phyloP scores from a whole-genome alignment of 768 basidiomycete genomes.

The Kwoniella newhampshirensis region DNA sequence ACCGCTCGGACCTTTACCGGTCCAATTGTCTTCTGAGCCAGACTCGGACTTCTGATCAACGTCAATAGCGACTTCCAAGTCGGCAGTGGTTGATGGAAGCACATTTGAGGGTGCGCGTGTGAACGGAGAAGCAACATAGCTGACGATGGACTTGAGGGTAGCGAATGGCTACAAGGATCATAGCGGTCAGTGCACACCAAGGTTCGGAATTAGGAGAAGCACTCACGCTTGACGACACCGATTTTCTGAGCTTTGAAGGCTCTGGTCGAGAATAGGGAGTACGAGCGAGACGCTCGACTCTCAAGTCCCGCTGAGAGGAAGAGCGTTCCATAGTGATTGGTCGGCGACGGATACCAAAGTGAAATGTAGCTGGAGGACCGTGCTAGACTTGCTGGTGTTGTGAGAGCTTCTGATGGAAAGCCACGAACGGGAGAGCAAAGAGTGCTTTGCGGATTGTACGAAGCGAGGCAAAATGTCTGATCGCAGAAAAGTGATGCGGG shows the following conservation, averaged over 20 bases:
- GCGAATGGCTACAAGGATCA: slow-evolving; percentile 23
- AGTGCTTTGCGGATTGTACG: no score
- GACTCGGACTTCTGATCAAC: slow-evolving; percentile 34
- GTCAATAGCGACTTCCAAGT: slow-evolving; percentile 9
- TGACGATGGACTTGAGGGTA: slow-evolving; percentile 29
- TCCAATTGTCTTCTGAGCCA: slow-evolving; percentile 46
- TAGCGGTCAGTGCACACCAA: background rate
- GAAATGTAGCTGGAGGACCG: no score
- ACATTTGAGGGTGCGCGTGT: slow-evolving; percentile 10
- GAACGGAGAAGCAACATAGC: slow-evolving; percentile 40
- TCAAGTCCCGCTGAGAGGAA: slow-evolving; percentile 22
- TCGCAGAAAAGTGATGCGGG: no score
- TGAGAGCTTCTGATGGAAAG: no score
- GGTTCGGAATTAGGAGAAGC: background rate
- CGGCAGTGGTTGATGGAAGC: slow-evolving; percentile 24
- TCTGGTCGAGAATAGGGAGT: slow-evolving; percentile 39
- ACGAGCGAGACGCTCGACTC: slow-evolving; percentile 25
- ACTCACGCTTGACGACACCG: slow-evolving; percentile 27
- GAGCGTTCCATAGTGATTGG: slow-evolving; percentile 49
- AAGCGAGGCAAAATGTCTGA: no score
- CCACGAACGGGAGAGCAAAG: no score
- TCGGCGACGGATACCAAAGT: no score
- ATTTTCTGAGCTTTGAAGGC: slow-evolving; percentile 15
- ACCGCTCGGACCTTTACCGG: slow-evolving; percentile 23
- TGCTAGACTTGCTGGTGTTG: no score